Evolutionary conservation across 2,329 filamentous ascomycete species (phyloP).

Genomic region (Stagonosporopsis chrysanthemi): DNA sequence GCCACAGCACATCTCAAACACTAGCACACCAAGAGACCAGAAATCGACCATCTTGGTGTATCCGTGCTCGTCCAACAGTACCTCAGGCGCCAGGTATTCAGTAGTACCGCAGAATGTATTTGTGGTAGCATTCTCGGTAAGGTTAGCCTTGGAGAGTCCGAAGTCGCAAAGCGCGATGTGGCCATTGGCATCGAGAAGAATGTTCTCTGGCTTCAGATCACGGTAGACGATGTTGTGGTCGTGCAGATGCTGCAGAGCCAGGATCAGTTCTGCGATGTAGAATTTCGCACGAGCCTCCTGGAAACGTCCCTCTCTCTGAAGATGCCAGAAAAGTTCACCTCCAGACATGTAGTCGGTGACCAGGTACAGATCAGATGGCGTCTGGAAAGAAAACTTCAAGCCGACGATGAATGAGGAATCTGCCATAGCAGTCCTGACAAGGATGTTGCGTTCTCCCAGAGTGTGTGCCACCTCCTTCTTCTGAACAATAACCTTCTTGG

Average conservation of each 20-base stretch:
- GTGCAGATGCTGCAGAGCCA: slow-evolving; percentile 93
- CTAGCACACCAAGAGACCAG: slow-evolving; percentile 95
- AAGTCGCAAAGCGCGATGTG: slow-evolving; percentile 99
- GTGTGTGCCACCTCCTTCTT: slow-evolving; percentile 99
- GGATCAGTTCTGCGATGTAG: slow-evolving; percentile 96
- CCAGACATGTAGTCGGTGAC: slow-evolving; percentile 99
- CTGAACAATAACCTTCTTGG: slow-evolving; percentile 99
- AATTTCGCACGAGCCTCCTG: slow-evolving; percentile 95
- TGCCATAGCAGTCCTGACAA: slow-evolving; percentile 93
- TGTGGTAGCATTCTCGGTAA: slow-evolving; percentile 96
- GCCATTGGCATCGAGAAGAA: slow-evolving; percentile 93
- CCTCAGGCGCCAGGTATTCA: slow-evolving; percentile 95
- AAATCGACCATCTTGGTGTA: slow-evolving; percentile 99
- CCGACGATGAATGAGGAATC: slow-evolving; percentile 98
- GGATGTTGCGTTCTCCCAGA: slow-evolving; percentile 93
- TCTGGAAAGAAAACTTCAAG: slow-evolving; percentile 98
- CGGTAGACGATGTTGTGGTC: slow-evolving; percentile 98
- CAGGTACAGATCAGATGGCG: slow-evolving; percentile 93
- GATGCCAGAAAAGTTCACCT: slow-evolving; percentile 97
- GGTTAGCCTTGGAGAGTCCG: slow-evolving; percentile 94
- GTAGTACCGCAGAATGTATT: slow-evolving; percentile 99
- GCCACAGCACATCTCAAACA: slow-evolving; percentile 99
- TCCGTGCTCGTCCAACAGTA: slow-evolving; percentile 91
- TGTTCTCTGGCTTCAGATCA: slow-evolving; percentile 97
- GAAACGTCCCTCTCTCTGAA: slow-evolving; percentile 96